Evolutionary conservation across 257 asterid species (phyloP).

Genomic region (Plantago major): DNA sequence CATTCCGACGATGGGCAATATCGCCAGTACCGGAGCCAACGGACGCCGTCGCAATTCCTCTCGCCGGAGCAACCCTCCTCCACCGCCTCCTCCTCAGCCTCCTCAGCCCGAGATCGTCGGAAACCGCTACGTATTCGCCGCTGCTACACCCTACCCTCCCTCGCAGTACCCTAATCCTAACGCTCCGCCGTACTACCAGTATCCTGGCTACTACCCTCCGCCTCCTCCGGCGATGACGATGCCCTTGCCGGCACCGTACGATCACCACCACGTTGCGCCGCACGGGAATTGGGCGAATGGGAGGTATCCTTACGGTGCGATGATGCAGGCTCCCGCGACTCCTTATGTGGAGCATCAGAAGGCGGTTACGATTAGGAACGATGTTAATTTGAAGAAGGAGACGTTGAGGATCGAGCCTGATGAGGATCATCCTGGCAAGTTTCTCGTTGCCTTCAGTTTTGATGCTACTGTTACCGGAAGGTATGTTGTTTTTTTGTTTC

Average conservation of each 20-base stretch:
- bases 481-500: constrained; percentile 24
- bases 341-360: constrained; percentile 95
- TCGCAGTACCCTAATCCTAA: constrained; percentile 66
- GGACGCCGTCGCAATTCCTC: constrained; percentile 58
- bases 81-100: constrained; percentile 65
- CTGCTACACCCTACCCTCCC: constrained; percentile 96
- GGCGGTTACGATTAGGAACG: constrained; percentile 93
- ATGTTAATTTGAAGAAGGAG: constrained; percentile 92
- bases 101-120: constrained; percentile 76
- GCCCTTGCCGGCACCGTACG: constrained; percentile 50
- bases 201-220: constrained; percentile 73
- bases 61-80: constrained; percentile 70
- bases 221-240: constrained; percentile 49
- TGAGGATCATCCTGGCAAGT: constrained; percentile 74
- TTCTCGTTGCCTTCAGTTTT: constrained; percentile 77
- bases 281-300: constrained; percentile 69
- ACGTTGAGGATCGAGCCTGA: constrained; percentile 81
- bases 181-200: constrained; percentile 76
- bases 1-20: constrained; percentile 60
- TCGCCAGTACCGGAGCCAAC: constrained; percentile 70
- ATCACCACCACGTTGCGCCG: constrained; percentile 51
- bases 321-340: constrained; percentile 55
- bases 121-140: constrained; percentile 89
- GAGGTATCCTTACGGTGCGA: constrained; percentile 66
- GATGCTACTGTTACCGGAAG: constrained; percentile 94